Conservation (phyloP, 129 eudicot genomes). For the Oenanthe sinensis region DNA sequence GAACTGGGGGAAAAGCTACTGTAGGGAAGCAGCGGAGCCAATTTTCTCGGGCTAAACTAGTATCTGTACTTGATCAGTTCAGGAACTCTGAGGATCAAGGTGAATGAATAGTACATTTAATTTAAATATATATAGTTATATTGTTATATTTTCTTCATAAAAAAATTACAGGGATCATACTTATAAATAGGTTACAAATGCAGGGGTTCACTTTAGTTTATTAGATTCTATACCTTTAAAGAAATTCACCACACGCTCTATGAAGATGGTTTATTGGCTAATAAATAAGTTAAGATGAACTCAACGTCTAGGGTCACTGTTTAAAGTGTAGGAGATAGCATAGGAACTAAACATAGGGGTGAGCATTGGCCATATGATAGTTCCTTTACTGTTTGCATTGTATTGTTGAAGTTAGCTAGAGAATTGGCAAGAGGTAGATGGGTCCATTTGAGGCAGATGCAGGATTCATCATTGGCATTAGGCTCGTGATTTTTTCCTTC, state of each 20-base stretch:
- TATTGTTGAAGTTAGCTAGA: background rate
- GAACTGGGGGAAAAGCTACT: too few relatives aligned
- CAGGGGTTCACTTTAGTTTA: background rate
- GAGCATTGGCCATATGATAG: background rate
- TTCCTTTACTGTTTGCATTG: background rate
- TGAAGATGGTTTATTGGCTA: background rate
- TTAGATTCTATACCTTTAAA: too few relatives aligned
- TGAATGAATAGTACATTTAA: background rate
- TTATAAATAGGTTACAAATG: background rate
- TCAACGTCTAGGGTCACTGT: background rate
- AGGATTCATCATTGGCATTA: background rate
- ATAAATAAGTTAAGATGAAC: background rate
- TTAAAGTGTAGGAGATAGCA: background rate
- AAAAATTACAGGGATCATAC: background rate
- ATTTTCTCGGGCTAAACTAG: background rate
- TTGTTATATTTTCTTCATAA: background rate
- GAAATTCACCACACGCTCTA: background rate
- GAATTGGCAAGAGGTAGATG: background rate
- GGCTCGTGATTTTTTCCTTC: background rate
- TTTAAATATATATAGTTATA: background rate
- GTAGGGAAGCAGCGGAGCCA: too few relatives aligned
- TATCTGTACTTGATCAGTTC: background rate
- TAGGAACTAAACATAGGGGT: background rate
- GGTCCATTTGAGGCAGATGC: background rate
- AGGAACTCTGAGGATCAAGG: background rate